Base-by-base conservation (phyloP, 768 basidiomycete genomes). In the Lanmaoa rubissima region DNA sequence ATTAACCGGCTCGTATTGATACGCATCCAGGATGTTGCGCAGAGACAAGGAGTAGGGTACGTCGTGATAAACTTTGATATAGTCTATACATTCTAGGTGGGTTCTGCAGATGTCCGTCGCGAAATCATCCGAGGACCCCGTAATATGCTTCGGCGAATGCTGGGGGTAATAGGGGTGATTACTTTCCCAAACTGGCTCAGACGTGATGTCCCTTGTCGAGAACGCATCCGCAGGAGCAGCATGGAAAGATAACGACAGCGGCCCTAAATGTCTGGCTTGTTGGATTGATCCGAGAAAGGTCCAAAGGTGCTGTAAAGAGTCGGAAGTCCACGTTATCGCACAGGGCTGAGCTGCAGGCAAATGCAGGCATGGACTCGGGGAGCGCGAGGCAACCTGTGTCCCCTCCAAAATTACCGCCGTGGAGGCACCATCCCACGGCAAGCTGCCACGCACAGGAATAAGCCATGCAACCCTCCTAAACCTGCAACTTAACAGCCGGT, bases 21-120 rank as follows among this genome's bases (percentile, higher is more conserved):
- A 86, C 14, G 76, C 73, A 64, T 84, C 79, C 44, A 86, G 67
- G 34, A 82, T 60, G 54, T 73, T 78, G 44, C 85, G 76, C 14
- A 86, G 65, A 57, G 72, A 68, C 67, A 84, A 75, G 8, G 81
- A 75, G 59, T 76, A 72, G 38, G 65, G 58, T 32, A 78, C 75
- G 59, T 85, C 82, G 62, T 85, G 83, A 66, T 84, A 84, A 35
- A 86, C 68, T 66, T 83, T 84, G 72, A 86, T 79, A 61, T 81
- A 74, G 62, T 86, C 83, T 43, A 73, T 64, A 9, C 55, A 54
- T 38, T 71, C 70, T 48, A 79, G 53, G 19, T 63, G 63, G 14
- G 59, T 52, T 32, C 31, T 58, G 58, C 56, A 59, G 16, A 64
- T 50, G 28, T 66, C 65, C 38, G 55, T 36, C 40, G 59, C 43